Evolutionary conservation across 2,329 filamentous ascomycete species (phyloP).

Genomic region (Lasiodiplodia citricola): DNA sequence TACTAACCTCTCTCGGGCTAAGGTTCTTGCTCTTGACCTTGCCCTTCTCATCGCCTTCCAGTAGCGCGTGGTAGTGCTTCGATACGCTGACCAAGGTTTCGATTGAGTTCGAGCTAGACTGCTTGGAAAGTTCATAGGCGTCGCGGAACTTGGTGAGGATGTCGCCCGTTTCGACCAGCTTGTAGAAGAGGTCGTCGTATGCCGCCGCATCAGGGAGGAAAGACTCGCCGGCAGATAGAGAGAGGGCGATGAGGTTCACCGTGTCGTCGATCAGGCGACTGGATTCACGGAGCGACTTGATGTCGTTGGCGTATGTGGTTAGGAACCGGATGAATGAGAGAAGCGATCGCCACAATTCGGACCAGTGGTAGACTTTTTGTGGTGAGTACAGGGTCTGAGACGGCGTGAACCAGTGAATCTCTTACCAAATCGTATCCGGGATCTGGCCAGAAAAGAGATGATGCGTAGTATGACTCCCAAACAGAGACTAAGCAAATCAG

Average conservation of each 20-base stretch:
- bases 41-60: slow-evolving; percentile 64
- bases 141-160: slow-evolving; percentile 81
- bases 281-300: slow-evolving; percentile 72
- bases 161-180: slow-evolving; percentile 90
- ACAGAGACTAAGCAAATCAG: slow-evolving; percentile 58
- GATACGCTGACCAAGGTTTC: slow-evolving; percentile 83
- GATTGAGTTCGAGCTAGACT: slow-evolving; percentile 67
- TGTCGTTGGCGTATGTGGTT: slow-evolving; percentile 80
- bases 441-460: slow-evolving; percentile 81
- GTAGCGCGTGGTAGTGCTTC: slow-evolving; percentile 83
- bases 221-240: slow-evolving; percentile 83
- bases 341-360: slow-evolving; percentile 89
- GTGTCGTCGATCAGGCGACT: slow-evolving; percentile 75
- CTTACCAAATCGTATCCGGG: slow-evolving; percentile 72
- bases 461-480: slow-evolving; percentile 82
- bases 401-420: background rate
- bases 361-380: slow-evolving; percentile 78
- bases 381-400: slow-evolving; percentile 26
- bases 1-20: slow-evolving; percentile 82
- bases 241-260: slow-evolving; percentile 81
- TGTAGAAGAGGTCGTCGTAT: slow-evolving; percentile 98
- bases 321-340: slow-evolving; percentile 89
- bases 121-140: slow-evolving; percentile 63
- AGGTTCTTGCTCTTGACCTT: slow-evolving; percentile 67
- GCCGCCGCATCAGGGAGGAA: slow-evolving; percentile 86